phyloP scores from a whole-genome alignment of 768 basidiomycete genomes.

The Kwoniella dendrophila region DNA sequence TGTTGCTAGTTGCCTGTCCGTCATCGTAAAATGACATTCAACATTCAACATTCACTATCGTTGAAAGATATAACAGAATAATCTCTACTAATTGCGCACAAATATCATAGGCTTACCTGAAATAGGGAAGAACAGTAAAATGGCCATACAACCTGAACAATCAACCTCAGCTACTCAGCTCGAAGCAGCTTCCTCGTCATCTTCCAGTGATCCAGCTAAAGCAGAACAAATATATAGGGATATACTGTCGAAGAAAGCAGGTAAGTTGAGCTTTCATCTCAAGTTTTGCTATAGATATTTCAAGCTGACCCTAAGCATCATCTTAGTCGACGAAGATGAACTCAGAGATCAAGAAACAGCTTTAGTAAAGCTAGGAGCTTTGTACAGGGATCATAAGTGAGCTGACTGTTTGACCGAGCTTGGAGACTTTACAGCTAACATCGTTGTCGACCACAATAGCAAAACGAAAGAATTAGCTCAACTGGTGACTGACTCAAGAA shows the following conservation, averaged over 20 bases:
- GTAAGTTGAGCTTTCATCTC: conserved; percentile 29
- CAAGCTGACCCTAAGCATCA: not conserved
- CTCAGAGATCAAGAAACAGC: conserved; percentile 82
- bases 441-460: conserved; percentile 57
- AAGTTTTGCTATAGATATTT: not conserved
- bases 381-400: conserved; percentile 83
- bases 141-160: conserved; percentile 26
- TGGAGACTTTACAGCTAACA: conserved; percentile 3
- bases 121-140: conserved; percentile 2
- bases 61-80: too few relatives aligned
- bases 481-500: conserved; percentile 77
- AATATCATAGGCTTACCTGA: too few relatives aligned
- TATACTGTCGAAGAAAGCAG: conserved; percentile 61
- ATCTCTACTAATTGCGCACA: too few relatives aligned
- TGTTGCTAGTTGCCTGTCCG: too few relatives aligned
- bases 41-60: too few relatives aligned
- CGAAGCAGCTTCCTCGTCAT: conserved; percentile 63
- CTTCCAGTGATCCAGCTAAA: conserved; percentile 62
- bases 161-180: conserved; percentile 51
- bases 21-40: too few relatives aligned
- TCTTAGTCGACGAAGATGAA: conserved; percentile 61
- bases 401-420: conserved; percentile 33
- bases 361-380: conserved; percentile 78
- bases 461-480: conserved; percentile 82
- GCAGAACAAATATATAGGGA: conserved; percentile 77